phyloP scores from a whole-genome alignment of 768 basidiomycete genomes.

The Hysterangium stoloniferum region DNA sequence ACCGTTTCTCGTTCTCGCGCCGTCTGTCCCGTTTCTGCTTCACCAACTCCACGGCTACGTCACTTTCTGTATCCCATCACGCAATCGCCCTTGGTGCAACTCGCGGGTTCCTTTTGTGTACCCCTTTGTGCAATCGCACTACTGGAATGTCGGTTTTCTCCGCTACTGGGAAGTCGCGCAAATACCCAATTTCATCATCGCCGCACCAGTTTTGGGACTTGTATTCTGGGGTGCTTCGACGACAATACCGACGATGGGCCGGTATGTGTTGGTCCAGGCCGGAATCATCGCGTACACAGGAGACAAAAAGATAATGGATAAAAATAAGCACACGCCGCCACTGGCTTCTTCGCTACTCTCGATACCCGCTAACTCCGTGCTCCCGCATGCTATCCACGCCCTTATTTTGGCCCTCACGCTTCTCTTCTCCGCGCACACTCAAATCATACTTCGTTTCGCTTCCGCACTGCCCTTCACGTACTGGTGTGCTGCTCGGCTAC shows the following conservation, averaged over 20 bases:
- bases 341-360: slow-evolving; percentile 30
- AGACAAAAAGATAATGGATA: too few species aligned
- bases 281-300: too few species aligned
- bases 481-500: slow-evolving; percentile 76
- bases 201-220: slow-evolving; percentile 56
- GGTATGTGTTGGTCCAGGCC: background rate
- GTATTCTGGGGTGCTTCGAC: slow-evolving; percentile 35
- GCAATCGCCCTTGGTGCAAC: slow-evolving; percentile 57
- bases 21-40: slow-evolving; percentile 57
- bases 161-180: slow-evolving; percentile 80
- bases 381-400: slow-evolving; percentile 74
- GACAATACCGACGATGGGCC: slow-evolving; percentile 22
- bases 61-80: slow-evolving; percentile 48
- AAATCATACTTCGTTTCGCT: slow-evolving; percentile 75
- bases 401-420: slow-evolving; percentile 52
- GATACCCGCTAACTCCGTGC: slow-evolving; percentile 35
- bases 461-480: slow-evolving; percentile 72
- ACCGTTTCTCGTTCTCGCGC: slow-evolving; percentile 30
- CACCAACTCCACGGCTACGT: slow-evolving; percentile 65
- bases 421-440: slow-evolving; percentile 76
- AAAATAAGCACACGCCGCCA: slow-evolving; percentile 4
- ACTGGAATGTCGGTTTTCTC: slow-evolving; percentile 85
- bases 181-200: slow-evolving; percentile 82
- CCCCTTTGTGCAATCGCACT: slow-evolving; percentile 67
- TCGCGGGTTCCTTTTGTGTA: slow-evolving; percentile 63